phyloP scores from a whole-genome alignment of 257 asterid genomes.

The Sherardia arvensis region DNA sequence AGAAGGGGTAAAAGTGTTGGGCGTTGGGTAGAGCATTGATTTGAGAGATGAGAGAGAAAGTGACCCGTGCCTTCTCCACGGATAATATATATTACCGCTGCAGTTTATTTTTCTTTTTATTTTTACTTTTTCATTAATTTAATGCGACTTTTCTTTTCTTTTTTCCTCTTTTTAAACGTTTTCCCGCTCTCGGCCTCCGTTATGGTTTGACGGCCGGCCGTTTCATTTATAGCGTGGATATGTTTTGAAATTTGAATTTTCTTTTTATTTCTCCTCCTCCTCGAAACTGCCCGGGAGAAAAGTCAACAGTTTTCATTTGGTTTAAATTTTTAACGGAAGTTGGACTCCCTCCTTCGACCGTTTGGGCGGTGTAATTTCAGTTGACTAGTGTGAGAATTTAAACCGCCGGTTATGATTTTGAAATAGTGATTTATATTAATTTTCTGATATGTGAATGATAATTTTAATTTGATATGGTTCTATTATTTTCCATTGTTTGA shows the following conservation, averaged over 20 bases:
- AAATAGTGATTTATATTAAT: no score
- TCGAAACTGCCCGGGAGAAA: background rate
- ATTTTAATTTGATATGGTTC: no score
- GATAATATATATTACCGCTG: no score
- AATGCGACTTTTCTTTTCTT: background rate
- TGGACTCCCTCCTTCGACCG: background rate
- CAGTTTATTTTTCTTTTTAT: background rate
- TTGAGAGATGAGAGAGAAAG: constrained; percentile 10
- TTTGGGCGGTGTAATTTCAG: background rate
- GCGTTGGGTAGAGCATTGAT: constrained; percentile 86
- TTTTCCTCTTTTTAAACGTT: background rate
- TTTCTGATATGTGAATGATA: no score
- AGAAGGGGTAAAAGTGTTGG: constrained; percentile 40
- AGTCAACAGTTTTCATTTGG: background rate
- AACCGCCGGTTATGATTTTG: no score
- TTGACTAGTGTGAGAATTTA: no score
- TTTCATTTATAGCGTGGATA: background rate
- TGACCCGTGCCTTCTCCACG: constrained; percentile 7
- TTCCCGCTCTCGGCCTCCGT: background rate
- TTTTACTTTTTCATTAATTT: background rate
- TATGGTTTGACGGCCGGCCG: background rate
- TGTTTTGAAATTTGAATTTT: background rate
- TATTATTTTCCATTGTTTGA: no score
- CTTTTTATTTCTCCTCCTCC: background rate
- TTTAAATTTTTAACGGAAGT: background rate